Conservation (phyloP, 2,329 filamentous ascomycete species). For the Trichoderma sp. region DNA sequence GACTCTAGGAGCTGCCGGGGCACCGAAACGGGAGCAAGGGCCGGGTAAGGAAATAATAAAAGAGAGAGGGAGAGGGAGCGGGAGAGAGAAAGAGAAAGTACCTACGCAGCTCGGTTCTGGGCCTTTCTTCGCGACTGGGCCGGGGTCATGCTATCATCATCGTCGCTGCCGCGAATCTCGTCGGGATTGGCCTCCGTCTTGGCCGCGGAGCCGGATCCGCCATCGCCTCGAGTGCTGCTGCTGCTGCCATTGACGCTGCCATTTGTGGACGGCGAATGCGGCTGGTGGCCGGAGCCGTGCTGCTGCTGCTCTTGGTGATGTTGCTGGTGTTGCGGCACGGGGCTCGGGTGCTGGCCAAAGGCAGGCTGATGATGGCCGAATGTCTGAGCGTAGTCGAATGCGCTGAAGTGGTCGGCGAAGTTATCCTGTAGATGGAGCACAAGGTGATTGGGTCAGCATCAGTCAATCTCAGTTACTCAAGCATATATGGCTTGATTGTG, state of each 20-base stretch:
- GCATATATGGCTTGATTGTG: neutral
- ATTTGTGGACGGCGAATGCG: constrained; percentile 24
- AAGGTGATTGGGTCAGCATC: constrained; percentile 12
- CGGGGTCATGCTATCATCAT: constrained; percentile 54
- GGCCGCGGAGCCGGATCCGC: constrained; percentile 3
- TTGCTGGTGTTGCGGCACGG: constrained; percentile 10
- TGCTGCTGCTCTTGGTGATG: constrained; percentile 26
- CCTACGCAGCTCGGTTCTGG: constrained; percentile 60
- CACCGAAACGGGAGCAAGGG: neutral
- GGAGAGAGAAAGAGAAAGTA: constrained; percentile 24
- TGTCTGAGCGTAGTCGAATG: constrained; percentile 41
- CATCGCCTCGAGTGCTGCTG: constrained; percentile 21
- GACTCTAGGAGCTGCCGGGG: neutral
- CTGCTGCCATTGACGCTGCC: constrained; percentile 23
- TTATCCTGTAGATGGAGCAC: constrained; percentile 43
- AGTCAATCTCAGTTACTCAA: neutral
- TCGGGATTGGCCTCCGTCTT: constrained; percentile 41
- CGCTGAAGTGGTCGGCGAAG: constrained; percentile 47
- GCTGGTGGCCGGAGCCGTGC: constrained; percentile 25
- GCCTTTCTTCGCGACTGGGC: constrained; percentile 58
- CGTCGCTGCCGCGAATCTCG: constrained; percentile 47
- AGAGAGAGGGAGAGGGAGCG: neutral
- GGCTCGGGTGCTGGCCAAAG: constrained; percentile 27
- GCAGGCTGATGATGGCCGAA: constrained; percentile 39
- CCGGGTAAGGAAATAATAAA: neutral